A percentile compares a stretch with the other conserved stretches of the same genome.
Conservation (phyloP, 1,284 basidiomycete genomes). For the Papiliotrema fonsecae region DNA sequence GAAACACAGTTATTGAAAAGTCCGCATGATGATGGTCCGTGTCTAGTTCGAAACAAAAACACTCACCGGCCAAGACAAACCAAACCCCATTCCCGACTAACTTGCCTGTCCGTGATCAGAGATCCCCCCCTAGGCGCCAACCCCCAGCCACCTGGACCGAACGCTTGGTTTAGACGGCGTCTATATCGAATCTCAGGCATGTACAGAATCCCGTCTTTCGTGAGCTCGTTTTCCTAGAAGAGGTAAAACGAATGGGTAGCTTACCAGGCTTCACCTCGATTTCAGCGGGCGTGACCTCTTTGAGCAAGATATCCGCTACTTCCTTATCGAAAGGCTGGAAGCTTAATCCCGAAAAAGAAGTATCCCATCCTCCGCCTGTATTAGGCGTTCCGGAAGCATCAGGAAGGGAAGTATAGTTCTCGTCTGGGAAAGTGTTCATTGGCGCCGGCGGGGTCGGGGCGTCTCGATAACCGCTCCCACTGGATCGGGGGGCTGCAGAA, state of each 20-base stretch:
- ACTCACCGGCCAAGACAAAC: conserved; percentile 83
- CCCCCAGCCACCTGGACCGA: conserved; percentile 97
- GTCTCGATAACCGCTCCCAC: no score
- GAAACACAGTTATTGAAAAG: no score
- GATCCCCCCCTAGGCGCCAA: conserved; percentile 89
- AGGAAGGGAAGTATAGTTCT: not conserved
- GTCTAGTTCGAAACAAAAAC: not conserved
- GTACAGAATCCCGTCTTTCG: conserved; percentile 85
- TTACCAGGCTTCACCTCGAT: conserved; percentile 90
- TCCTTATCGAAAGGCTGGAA: conserved; percentile 73
- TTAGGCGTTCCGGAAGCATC: not conserved
- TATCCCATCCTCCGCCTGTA: conserved; percentile 67
- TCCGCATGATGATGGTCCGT: conserved; percentile 3
- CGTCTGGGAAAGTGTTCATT: not conserved
- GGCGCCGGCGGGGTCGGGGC: not conserved
- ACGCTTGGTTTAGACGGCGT: conserved; percentile 87
- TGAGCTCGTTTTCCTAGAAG: not conserved
- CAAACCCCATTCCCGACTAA: conserved; percentile 90
- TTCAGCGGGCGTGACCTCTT: conserved; percentile 70
- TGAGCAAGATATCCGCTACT: conserved; percentile 65
- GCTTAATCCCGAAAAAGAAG: conserved; percentile 78
- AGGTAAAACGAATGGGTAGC: no score
- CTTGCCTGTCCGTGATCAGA: conserved; percentile 80
- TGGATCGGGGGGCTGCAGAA: not conserved
- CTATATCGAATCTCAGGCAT: conserved; percentile 98